A percentile compares a stretch with the other conserved stretches of the same genome.
These are phyloP conservation scores for Aspergillus sp. DNA, from an alignment of 2,329 filamentous ascomycete genomes.

Conservation along the genomic window DNA sequence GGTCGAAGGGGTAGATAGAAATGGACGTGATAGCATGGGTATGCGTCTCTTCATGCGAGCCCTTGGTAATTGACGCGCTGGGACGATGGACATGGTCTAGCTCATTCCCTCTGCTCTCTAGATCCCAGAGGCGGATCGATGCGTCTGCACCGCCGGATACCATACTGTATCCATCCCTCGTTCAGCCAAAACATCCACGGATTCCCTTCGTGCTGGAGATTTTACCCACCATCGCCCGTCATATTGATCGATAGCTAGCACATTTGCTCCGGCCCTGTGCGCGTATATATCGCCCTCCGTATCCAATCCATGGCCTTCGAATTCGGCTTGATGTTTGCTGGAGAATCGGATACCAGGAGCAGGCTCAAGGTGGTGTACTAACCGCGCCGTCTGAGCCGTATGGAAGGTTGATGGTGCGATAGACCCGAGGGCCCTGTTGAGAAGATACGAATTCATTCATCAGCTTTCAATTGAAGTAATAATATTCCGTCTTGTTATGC, in stretches of 20 bases:
- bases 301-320: constrained; percentile 2
- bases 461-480: constrained; percentile 6
- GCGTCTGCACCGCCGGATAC: constrained; percentile 81
- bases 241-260: constrained; percentile 71
- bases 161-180: constrained; percentile 43
- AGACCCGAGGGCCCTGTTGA: constrained; percentile 67
- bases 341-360: constrained; percentile 63
- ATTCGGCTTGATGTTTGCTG: constrained; percentile 38
- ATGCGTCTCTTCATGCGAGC: constrained; percentile 32
- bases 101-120: constrained; percentile 52
- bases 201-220: no score
- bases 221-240: constrained; percentile 60
- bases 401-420: constrained; percentile 57
- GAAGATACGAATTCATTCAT: constrained; percentile 70
- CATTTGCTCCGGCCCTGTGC: constrained; percentile 70
- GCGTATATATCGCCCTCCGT: constrained; percentile 38
- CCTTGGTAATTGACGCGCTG: constrained; percentile 37
- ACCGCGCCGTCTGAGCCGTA: constrained; percentile 55
- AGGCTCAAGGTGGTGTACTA: constrained; percentile 62
- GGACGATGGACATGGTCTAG: constrained; percentile 48
- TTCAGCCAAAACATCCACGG: constrained; percentile 7
- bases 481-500: no score
- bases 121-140: constrained; percentile 77
- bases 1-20: constrained; percentile 43
- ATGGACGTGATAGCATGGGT: constrained; percentile 40